Conservation (phyloP, 352 stramenopile genomes). For the Globisporangium parvum region DNA sequence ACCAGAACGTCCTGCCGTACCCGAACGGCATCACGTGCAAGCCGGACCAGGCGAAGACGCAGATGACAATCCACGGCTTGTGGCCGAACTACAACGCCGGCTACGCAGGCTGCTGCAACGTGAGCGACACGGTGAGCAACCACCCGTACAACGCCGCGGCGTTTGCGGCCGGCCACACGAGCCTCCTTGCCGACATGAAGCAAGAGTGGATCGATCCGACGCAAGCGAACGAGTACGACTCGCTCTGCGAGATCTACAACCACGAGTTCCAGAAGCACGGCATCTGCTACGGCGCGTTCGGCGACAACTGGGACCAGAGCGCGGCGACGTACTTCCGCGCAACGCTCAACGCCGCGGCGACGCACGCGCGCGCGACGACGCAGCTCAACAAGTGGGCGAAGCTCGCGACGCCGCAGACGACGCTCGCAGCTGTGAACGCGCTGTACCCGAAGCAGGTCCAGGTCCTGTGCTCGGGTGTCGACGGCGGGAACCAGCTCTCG, state of each 20-base stretch:
- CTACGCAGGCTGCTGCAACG: conserved; percentile 69
- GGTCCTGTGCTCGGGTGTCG: conserved; percentile 53
- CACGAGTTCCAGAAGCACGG: conserved; percentile 88
- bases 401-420: conserved; percentile 14
- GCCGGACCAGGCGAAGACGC: conserved; percentile 24
- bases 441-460: conserved; percentile 60
- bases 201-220: conserved; percentile 64
- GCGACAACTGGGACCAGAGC: conserved; percentile 45
- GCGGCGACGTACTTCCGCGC: conserved; percentile 67
- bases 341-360: conserved; percentile 40
- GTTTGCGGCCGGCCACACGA: conserved; percentile 39
- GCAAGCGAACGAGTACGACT: conserved; percentile 43
- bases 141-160: conserved; percentile 41
- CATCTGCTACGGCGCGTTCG: conserved; percentile 71
- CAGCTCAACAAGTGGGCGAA: conserved; percentile 58
- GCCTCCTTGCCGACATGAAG: conserved; percentile 49
- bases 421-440: conserved; percentile 29
- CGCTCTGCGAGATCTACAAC: conserved; percentile 81
- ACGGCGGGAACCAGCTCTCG: conserved; percentile 57
- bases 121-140: conserved; percentile 46
- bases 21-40: conserved; percentile 48
- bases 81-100: conserved; percentile 77
- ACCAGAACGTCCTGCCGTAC: conserved; percentile 72
- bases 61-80: conserved; percentile 70
- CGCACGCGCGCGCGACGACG: conserved; percentile 27